Evolutionary conservation across 2,329 filamentous ascomycete genomes (phyloP), one percentile per base, ranked within the genome.

Genomic region (Monilinia fructigena): DNA sequence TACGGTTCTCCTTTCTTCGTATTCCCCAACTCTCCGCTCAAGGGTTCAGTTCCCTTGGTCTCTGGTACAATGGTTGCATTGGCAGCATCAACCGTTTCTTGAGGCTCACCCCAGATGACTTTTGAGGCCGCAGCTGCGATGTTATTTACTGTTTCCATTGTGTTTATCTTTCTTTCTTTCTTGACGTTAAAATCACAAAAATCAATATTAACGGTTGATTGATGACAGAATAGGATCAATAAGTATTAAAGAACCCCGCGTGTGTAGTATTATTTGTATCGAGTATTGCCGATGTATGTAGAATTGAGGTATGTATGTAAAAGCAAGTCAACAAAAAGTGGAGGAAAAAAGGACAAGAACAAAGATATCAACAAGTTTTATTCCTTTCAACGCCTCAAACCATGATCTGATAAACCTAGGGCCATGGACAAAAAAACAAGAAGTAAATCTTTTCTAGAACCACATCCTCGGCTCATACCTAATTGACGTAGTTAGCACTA

Each of bases 1-100:
- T 88, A 96, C 0, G 92, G 92, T 76, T 94, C 88, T 16, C 85
- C 86, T 54, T 82, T 82, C 31, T 83, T 82, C 5, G 90, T 89
- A 75, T 89, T 80, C 50, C 92, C 92, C 66, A 83, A 80, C 62
- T 86, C 80, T 28, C 92, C 92, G 26, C 90, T 89, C 55, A 93
- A 77, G 23, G 92, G 92, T 79, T 96, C 92, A 71, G 79, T 77
- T 56, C 81, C 81, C 38, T 65, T 38, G 14, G 52, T 56, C 53
- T 64, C 52, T 2, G 62, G 38, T 4, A 56, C 52, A 0, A 53
- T 4, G 2, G 62, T 56, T 5, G 53, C 53, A 18, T 56, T 66
- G 5, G 42, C 58, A 4, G 48, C 63, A 53, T 66, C 40, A 4
- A 23, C 72, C 0, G 63, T 61, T 14, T 74, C 70, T 16, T 62